phyloP scores from a whole-genome alignment of 345 rosid genomes.

The Gynandropsis gynandra region DNA sequence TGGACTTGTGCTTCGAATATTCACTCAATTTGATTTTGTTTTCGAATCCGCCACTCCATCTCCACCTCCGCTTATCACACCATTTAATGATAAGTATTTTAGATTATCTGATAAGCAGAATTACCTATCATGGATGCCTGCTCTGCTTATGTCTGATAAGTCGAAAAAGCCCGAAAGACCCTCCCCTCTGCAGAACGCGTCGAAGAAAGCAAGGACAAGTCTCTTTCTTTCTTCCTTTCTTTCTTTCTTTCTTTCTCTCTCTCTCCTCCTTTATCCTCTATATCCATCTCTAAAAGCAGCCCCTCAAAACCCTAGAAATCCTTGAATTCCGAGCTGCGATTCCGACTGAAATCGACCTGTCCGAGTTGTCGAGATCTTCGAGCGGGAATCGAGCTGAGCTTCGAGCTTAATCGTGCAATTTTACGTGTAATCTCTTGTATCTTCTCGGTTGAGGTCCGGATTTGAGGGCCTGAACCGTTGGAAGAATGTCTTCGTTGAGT shows the following conservation, averaged over 20 bases:
- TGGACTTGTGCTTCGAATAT: constrained; percentile 29
- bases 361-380: constrained; percentile 3
- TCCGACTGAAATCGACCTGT: not conserved
- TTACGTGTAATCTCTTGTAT: no score
- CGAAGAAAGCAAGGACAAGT: constrained; percentile 81
- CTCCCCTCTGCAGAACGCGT: constrained; percentile 56
- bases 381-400: constrained; percentile 25
- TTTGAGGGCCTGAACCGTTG: constrained; percentile 8
- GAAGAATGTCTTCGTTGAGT: constrained; percentile 64
- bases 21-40: constrained; percentile 25
- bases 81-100: accelerated
- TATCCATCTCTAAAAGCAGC: constrained; percentile 37
- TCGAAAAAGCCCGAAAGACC: constrained; percentile 36
- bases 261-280: constrained; percentile 30
- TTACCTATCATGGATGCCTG: not conserved
- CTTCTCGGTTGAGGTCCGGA: not conserved
- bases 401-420: constrained; percentile 11
- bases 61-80: constrained; percentile 9
- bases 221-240: constrained; percentile 22
- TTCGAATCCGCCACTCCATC: constrained; percentile 26
- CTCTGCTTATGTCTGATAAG: constrained; percentile 39
- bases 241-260: constrained; percentile 24
- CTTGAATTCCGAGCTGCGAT: constrained; percentile 29
- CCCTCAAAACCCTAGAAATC: constrained; percentile 73
- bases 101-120: accelerated